Evolutionary conservation across 2,329 filamentous ascomycete species (phyloP).

Genomic region (Pyricularia pennisetigena): DNA sequence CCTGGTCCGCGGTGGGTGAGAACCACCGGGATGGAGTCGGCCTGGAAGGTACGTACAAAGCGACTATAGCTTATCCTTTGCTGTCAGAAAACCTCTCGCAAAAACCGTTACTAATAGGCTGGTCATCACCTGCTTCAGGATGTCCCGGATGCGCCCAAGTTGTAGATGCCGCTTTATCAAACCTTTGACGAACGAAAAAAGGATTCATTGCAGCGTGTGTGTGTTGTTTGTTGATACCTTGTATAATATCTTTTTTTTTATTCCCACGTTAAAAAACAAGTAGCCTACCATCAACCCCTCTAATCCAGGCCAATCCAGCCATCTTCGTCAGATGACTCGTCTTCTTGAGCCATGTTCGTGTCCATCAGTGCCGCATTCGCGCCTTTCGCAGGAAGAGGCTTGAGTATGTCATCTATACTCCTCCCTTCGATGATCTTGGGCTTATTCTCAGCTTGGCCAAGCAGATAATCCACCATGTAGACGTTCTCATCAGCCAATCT

Average conservation of each 20-base stretch:
- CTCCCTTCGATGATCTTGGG: slow-evolving; percentile 4
- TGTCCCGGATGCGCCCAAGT: not conserved
- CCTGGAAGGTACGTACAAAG: slow-evolving; percentile 42
- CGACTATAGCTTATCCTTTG: not conserved
- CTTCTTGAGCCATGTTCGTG: slow-evolving; percentile 21
- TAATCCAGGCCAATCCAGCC: slow-evolving; percentile 39
- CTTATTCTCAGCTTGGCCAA: slow-evolving; percentile 33
- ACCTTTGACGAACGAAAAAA: not conserved
- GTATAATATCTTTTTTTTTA: not conserved
- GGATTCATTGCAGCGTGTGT: not conserved
- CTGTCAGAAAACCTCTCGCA: not conserved
- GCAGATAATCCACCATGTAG: slow-evolving; percentile 79
- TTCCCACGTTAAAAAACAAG: not conserved
- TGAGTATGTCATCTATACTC: slow-evolving; percentile 14
- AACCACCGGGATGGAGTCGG: slow-evolving; percentile 51
- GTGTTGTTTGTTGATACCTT: not conserved
- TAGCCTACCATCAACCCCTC: slow-evolving; percentile 5
- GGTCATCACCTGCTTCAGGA: not conserved
- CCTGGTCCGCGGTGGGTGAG: slow-evolving; percentile 48
- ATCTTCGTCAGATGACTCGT: slow-evolving; percentile 30
- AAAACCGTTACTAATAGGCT: not conserved
- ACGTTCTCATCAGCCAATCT: slow-evolving; percentile 78
- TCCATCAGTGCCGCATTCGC: slow-evolving; percentile 11
- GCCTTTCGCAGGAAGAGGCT: slow-evolving; percentile 16
- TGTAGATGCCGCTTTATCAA: not conserved